Conservation (phyloP, 768 basidiomycete species). For the Pleurotus platypus region DNA sequence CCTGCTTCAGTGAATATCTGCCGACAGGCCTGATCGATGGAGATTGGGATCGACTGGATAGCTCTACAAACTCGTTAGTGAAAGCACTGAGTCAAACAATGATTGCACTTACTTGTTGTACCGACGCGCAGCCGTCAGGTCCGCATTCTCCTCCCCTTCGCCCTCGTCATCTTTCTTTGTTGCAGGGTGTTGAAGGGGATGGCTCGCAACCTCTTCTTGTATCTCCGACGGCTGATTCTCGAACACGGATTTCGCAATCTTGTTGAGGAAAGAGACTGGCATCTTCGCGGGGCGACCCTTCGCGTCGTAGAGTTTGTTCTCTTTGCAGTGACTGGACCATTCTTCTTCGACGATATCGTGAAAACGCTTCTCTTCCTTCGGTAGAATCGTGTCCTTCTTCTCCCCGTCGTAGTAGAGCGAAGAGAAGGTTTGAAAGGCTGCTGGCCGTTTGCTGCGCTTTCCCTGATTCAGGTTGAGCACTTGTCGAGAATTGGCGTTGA, state of each 20-base stretch:
- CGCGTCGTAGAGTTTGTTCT: too few species aligned
- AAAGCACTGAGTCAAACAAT: background rate
- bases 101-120: background rate
- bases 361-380: background rate
- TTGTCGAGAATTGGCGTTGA: background rate
- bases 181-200: too few species aligned
- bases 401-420: background rate
- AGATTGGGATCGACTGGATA: background rate
- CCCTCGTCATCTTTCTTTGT: too few species aligned
- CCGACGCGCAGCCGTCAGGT: background rate
- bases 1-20: background rate
- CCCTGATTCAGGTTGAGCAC: background rate
- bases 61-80: background rate
- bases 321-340: background rate
- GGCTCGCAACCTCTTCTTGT: too few species aligned
- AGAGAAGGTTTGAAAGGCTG: background rate
- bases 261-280: too few species aligned
- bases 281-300: too few species aligned
- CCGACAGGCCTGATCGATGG: background rate
- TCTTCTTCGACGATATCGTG: background rate
- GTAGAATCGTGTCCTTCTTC: background rate
- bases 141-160: too few species aligned
- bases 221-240: too few species aligned
- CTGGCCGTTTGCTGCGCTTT: background rate
- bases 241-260: too few species aligned